Evolutionary conservation across 345 rosid genomes (phyloP).

Genomic region (Arabis hirsuta): DNA sequence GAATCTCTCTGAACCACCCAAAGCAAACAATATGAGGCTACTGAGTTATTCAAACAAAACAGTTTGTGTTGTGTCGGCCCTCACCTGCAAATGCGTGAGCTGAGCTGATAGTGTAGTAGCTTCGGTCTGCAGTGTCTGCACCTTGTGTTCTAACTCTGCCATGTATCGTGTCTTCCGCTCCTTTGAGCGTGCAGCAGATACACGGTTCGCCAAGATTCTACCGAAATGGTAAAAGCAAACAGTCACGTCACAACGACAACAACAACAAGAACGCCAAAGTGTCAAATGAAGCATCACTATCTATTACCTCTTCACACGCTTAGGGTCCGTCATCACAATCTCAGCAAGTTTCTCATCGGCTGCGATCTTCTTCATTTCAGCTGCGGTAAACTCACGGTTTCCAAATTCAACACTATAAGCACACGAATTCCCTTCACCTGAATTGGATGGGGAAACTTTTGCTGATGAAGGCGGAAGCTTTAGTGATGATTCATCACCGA

Average conservation of each 20-base stretch:
- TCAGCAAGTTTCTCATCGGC: conserved; percentile 81
- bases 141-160: conserved; percentile 82
- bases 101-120: conserved; percentile 85
- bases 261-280: neutral
- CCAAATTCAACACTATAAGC: conserved; percentile 54
- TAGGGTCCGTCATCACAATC: conserved; percentile 67
- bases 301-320: conserved; percentile 55
- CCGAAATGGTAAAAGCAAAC: conserved; percentile 12
- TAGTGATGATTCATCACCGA: conserved; percentile 48
- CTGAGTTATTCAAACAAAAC: neutral
- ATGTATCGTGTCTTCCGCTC: conserved; percentile 81
- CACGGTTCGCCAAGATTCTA: conserved; percentile 89
- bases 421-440: conserved; percentile 55
- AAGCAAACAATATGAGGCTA: conserved; percentile 13
- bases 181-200: conserved; percentile 87
- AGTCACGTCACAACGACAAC: neutral
- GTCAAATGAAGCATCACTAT: neutral
- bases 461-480: conserved; percentile 40
- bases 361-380: conserved; percentile 73
- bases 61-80: neutral
- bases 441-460: conserved; percentile 47
- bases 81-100: conserved; percentile 76
- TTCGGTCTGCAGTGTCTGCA: conserved; percentile 83
- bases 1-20: conserved; percentile 53
- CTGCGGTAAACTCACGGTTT: conserved; percentile 61